These are phyloP conservation scores for Trametes polyzona DNA, from an alignment of 1,284 basidiomycete species.

Conservation along the genomic window DNA sequence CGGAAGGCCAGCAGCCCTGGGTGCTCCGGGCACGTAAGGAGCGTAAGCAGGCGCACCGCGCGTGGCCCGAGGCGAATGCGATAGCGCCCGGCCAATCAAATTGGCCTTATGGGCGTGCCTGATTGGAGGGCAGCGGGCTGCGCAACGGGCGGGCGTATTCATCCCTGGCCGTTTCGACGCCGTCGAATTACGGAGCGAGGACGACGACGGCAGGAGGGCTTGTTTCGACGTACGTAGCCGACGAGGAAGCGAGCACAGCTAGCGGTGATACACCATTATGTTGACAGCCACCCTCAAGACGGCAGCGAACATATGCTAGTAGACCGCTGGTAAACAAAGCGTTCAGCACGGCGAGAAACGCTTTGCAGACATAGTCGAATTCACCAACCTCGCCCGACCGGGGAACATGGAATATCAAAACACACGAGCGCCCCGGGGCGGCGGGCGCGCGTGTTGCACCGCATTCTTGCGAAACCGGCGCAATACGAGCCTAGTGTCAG, in stretches of 20 bases:
- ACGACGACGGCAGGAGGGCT: too few relatives aligned
- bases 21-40: too few relatives aligned
- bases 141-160: neutral
- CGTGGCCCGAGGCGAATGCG: neutral
- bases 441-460: neutral
- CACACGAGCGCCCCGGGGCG: neutral
- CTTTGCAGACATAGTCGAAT: too few relatives aligned
- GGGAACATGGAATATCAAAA: neutral
- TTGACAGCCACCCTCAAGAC: too few relatives aligned
- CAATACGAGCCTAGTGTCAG: too few relatives aligned
- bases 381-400: neutral
- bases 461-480: neutral
- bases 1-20: neutral
- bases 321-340: too few relatives aligned
- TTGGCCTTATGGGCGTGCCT: neutral
- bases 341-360: too few relatives aligned
- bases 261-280: too few relatives aligned
- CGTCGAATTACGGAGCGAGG: too few relatives aligned
- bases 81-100: neutral
- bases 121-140: neutral
- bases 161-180: neutral
- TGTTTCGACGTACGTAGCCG: too few relatives aligned
- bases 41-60: neutral
- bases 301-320: too few relatives aligned
- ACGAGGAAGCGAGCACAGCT: too few relatives aligned